Evolutionary conservation across 1,139 yeast genomes (phyloP).

Genomic region (Hanseniaspora sp.): DNA sequence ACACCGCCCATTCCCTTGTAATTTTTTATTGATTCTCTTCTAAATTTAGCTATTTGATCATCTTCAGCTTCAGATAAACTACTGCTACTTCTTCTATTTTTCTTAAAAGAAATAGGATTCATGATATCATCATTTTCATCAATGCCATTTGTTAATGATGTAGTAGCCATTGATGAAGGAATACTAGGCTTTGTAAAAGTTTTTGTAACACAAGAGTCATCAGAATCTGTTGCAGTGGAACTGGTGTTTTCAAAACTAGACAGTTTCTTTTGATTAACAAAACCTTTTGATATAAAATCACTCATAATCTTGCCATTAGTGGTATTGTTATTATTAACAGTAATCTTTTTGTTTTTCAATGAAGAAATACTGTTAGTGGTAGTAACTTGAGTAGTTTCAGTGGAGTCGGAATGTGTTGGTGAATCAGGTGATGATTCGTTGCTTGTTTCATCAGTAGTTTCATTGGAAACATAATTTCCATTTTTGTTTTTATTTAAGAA

Average conservation of each 20-base stretch:
- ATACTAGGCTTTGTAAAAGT: background rate
- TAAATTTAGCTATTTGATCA: conserved; percentile 37
- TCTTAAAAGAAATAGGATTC: background rate
- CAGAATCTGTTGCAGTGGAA: background rate
- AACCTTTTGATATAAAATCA: background rate
- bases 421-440: conserved; percentile 3
- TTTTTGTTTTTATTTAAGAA: background rate
- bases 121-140: background rate
- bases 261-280: background rate
- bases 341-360: background rate
- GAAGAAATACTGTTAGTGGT: background rate
- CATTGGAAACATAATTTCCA: background rate
- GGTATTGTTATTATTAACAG: background rate
- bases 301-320: background rate
- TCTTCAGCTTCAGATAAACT: conserved; percentile 6
- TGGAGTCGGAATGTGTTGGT: conserved; percentile 1
- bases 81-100: background rate
- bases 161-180: background rate
- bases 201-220: conserved; percentile 4
- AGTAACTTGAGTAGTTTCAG: background rate
- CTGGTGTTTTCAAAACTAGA: background rate
- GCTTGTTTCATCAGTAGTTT: background rate
- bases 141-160: background rate
- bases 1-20: conserved; percentile 97
- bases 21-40: conserved; percentile 87